Conservation (phyloP, 257 asterid species). For the Solanum chaucha region DNA sequence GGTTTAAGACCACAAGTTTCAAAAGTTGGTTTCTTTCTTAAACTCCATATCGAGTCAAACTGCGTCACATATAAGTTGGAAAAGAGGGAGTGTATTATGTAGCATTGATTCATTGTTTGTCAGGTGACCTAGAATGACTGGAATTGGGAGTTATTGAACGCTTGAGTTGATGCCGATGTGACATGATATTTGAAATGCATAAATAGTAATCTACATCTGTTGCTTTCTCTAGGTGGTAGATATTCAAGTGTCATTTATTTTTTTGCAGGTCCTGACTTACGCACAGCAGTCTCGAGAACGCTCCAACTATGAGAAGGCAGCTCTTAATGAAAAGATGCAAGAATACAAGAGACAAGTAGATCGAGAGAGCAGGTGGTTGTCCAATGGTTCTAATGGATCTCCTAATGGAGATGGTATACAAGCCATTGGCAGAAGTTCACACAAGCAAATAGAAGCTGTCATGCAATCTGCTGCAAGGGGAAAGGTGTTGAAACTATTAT, state of each 20-base stretch:
- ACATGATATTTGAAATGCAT: background rate
- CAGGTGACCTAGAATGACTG: background rate
- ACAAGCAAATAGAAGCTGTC: constrained; percentile 97
- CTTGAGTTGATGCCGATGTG: background rate
- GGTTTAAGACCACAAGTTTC: background rate
- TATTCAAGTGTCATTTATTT: background rate
- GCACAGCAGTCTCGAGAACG: constrained; percentile 97
- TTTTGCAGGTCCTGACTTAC: constrained; percentile 78
- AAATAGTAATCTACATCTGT: background rate
- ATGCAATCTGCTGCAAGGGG: constrained; percentile 99
- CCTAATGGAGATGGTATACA: constrained; percentile 99
- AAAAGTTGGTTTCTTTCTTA: background rate
- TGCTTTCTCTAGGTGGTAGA: background rate
- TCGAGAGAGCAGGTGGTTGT: constrained; percentile 85
- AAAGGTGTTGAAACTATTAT: constrained; percentile 42
- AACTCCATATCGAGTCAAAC: background rate
- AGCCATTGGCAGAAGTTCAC: constrained; percentile 95
- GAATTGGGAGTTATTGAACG: background rate
- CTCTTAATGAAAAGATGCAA: constrained; percentile 97
- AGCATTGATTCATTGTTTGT: background rate
- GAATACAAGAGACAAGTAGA: constrained; percentile 90
- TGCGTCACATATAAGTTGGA: background rate
- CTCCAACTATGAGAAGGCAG: constrained; percentile 93
- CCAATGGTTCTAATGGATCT: constrained; percentile 83
- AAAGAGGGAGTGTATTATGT: background rate